Base-by-base conservation (phyloP, 1,284 basidiomycete genomes). In the Kalmanozyma brasiliensis region DNA sequence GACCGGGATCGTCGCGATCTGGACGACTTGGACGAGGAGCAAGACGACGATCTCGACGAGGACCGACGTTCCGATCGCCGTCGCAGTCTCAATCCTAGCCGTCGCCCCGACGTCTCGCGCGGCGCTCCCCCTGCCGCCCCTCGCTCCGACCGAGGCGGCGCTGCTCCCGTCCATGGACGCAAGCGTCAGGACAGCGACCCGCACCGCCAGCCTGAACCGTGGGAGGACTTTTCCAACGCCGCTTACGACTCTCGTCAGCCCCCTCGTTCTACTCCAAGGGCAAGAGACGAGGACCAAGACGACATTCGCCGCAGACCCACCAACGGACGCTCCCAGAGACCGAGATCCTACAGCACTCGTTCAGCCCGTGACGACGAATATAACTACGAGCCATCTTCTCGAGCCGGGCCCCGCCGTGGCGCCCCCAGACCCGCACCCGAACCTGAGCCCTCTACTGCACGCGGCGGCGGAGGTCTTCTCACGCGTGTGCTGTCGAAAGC, bases 101-200 rank as follows among this genome's bases (percentile, higher is more conserved):
- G 45, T 14, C 40, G 49, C 11, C 23, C 36, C 24, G 45, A 42
- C 23, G 35, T 26, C 17, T 9, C 10, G 0, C 49, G 44, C 4
- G 20, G 22, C 23, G 33, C 29, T 20, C 7, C 26, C 26, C 22
- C 48, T 14, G 44, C 24, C 23, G 33, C 29, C 13, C 22, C 48
- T 10, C 55, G 49, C 19, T 51, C 62, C n/a, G 56, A 65, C 8
- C 60, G 51, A 10, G 44, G 43, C 29, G 41, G 26, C 8, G 35
- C 47, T 43, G 40, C 35, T 13, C 22, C 30, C 8, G 33, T 20
- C 20, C 41, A 58, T n/a, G 52, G 37, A 9, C 66, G 38, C 23
- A 56, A 52, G 40, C 66, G 66, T 20, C 38, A 59, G 41, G 35
- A 51, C 11, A 69, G 66, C 37, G 52, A 69, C 23, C 66, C 60